These are phyloP conservation scores for Alopecurus myosuroides DNA, from an alignment of 176 grass and related monocot species.

Conservation along the genomic window DNA sequence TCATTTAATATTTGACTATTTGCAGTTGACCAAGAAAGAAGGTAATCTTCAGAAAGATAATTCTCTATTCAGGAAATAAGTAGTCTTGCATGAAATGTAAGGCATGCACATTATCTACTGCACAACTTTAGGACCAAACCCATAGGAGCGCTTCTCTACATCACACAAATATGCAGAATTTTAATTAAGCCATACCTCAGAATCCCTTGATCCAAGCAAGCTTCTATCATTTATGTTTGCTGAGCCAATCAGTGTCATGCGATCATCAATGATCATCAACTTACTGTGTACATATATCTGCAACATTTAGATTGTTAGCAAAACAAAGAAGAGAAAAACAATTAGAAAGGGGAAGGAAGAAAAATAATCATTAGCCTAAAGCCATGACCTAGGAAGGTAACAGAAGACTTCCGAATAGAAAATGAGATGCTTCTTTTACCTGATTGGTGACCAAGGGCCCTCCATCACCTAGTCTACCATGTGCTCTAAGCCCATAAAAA, in stretches of 20 bases:
- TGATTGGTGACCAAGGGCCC: conserved; percentile 84
- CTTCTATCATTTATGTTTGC: conserved; percentile 99
- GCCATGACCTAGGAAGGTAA: conserved; percentile 5
- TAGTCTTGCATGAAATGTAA: background rate
- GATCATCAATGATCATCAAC: conserved; percentile 98
- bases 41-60: background rate
- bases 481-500: conserved; percentile 88
- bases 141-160: background rate
- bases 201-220: conserved; percentile 96
- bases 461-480: conserved; percentile 66
- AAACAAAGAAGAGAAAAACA: background rate
- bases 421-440: conserved; percentile 31
- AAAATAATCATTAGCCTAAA: conserved; percentile 1
- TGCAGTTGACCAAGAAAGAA: background rate
- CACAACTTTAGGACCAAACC: background rate
- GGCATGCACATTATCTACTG: background rate
- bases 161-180: background rate
- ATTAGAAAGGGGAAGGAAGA: conserved; percentile 10
- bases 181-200: conserved; percentile 57
- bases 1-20: background rate
- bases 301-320: conserved; percentile 13
- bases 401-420: background rate
- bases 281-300: conserved; percentile 99
- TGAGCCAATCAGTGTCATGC: conserved; percentile 88
- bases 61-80: background rate